Base-by-base conservation (phyloP, 2,329 filamentous ascomycete species). In the Paecilomyces formosus region DNA sequence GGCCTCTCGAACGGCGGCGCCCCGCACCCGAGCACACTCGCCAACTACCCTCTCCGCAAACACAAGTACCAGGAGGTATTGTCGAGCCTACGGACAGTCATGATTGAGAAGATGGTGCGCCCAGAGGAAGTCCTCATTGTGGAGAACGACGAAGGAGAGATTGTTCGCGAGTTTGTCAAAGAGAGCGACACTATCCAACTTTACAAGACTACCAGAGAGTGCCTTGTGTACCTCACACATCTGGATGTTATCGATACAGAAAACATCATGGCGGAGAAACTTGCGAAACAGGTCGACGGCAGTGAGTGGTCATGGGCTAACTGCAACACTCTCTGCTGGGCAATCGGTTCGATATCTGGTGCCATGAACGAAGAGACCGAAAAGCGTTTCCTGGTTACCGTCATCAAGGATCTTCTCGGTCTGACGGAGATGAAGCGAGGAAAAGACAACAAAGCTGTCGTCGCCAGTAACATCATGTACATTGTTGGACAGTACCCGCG, bases 321-420 rank as follows among this genome's bases (percentile, higher is more conserved):
- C 79, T 99, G 94, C 85, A 99, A 99, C 78, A 97, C 96, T 5
- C 85, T 99, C 54, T 99, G 94, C 81, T 99, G 94, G 94, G 94
- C 94, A 30, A 99, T 99, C 67, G 94, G 94, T 49, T 99, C 94
- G 11, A 99, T 99, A 66, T 99, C 95, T 1, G 85, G 96, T 58
- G 94, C 94, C 56, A 99, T 99, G 94, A 99, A 97, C 71, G 94
- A 99, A 72, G 94, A 99, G 75, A 99, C 94, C 0, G 94, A 99
- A 77, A 99, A 99, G 81, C 86, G 94, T 11, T 99, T 99, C 81
- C 80, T 99, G 50, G 94, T 99, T 55, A 99, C 94, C 0, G 95
- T 99, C 57, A 99, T 99, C 68, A 99, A 99, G 79, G 94, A 99
- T 70, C 85, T 99, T 7, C 85, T 99, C 28, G 95, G 94, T 1